Conservation (phyloP, 2,329 filamentous ascomycete genomes). For the Chalara sp. region DNA sequence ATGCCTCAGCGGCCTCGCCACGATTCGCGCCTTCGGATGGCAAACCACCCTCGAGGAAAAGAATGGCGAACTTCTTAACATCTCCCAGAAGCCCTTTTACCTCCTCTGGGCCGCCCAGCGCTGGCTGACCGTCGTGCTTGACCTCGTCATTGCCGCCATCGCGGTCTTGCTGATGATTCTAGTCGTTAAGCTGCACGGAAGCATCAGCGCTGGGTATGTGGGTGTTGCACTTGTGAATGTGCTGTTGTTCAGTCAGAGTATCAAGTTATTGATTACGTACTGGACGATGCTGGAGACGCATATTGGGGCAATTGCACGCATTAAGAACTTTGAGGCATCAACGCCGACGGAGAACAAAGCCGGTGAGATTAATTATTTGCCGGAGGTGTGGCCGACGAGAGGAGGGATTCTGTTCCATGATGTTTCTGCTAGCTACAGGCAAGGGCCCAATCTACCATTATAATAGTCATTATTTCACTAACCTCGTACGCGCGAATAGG, state of each 20-base stretch:
- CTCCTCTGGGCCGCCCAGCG: conserved; percentile 49
- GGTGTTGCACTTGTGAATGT: conserved; percentile 21
- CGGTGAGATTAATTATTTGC: background rate
- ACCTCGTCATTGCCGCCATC: no score
- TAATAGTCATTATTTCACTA: no score
- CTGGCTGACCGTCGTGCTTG: conserved; percentile 43
- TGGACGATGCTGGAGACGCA: conserved; percentile 16
- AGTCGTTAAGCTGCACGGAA: background rate
- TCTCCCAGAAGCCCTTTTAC: conserved; percentile 47
- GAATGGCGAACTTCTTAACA: background rate
- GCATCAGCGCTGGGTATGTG: conserved; percentile 16
- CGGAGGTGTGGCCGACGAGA: conserved; percentile 5
- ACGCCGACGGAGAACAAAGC: conserved; percentile 3
- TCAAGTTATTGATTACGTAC: conserved; percentile 7
- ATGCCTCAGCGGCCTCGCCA: background rate
- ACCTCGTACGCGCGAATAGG: no score
- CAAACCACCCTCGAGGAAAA: background rate
- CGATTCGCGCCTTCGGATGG: background rate
- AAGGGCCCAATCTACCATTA: background rate
- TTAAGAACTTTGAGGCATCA: conserved; percentile 2
- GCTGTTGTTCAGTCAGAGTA: conserved; percentile 11
- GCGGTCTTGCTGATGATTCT: background rate
- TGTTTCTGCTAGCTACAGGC: conserved; percentile 22
- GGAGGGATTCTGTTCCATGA: conserved; percentile 25
- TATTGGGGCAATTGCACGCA: conserved; percentile 12